Evolutionary conservation across 371 early-diverging fungal species (phyloP).

Genomic region (Mucor irregularis): DNA sequence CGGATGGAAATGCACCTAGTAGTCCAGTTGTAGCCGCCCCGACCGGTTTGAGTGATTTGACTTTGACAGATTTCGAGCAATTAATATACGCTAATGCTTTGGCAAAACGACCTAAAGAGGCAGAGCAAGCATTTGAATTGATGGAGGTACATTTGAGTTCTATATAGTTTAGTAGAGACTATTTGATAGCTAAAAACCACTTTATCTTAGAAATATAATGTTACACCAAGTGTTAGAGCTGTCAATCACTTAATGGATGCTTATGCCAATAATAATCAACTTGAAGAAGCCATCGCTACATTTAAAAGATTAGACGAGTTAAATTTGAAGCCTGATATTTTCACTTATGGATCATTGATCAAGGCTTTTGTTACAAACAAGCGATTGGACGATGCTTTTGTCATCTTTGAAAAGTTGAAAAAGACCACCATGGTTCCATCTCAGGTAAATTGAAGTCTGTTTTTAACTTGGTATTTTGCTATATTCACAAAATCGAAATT

Average conservation of each 20-base stretch:
- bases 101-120: slow-evolving; percentile 65
- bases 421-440: slow-evolving; percentile 39
- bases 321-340: slow-evolving; percentile 57
- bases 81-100: slow-evolving; percentile 78
- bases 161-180: too few species aligned
- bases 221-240: slow-evolving; percentile 65
- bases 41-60: background rate
- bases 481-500: too few species aligned
- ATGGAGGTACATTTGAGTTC: slow-evolving; percentile 45
- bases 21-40: too few species aligned
- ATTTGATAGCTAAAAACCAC: background rate
- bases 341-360: slow-evolving; percentile 71
- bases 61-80: slow-evolving; percentile 27
- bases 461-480: background rate
- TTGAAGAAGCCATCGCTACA: slow-evolving; percentile 57
- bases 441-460: slow-evolving; percentile 27
- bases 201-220: slow-evolving; percentile 43
- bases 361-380: slow-evolving; percentile 64
- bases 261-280: slow-evolving; percentile 69
- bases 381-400: slow-evolving; percentile 72
- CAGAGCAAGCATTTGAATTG: slow-evolving; percentile 69
- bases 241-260: slow-evolving; percentile 81
- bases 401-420: slow-evolving; percentile 76
- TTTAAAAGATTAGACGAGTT: slow-evolving; percentile 52
- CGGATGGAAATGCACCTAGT: background rate